Base-by-base conservation (phyloP, 1,284 basidiomycete genomes). In the Coriolopsis trogii region DNA sequence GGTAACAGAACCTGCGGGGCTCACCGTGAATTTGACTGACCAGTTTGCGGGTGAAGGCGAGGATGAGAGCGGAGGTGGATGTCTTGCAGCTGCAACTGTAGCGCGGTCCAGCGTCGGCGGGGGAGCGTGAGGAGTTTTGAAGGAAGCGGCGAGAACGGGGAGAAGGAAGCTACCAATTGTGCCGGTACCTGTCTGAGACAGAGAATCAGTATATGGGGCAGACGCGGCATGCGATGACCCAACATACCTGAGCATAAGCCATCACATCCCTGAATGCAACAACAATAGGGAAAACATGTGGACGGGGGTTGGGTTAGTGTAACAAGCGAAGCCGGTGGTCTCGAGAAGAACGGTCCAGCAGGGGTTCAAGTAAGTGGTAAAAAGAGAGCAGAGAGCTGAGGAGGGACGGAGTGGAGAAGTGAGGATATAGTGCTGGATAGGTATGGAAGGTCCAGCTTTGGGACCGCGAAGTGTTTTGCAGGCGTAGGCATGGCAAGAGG, bases 221-320 rank as follows among this genome's bases (percentile, higher is more conserved):
- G 6, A 9, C 6, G 21, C 48, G 34, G 29, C 12, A 26, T 15
- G 13, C 36, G 43, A 44, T 43, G 24, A 39, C 31, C 46, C 33
- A 60, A 68, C 79, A 57, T 64, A 87, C 88, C 78, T 98, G 96
- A 67, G 96, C 96, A 77, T 95, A 98, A 62, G 96, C 96, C 96
- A 99, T 99, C 72, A 99, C 81, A 76, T 99, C 96, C 72, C 95
- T 79, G 66, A 81, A 85, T 61, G 79, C 84, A 58, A 91, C 92
- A 63, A 99, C 94, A 67, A 99, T 99, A 69, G 96, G 97, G 67
- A 99, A 75, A 98, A 98, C 81, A 99, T 99, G 83, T 99, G 97
- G 60, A 99, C 97, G 23, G 96, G 96, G 45, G 96, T 99, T 16
- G 96, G 96, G 47, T 87, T 93, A 58, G 86, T 87, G 82, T 99